A percentile compares a stretch with the other conserved stretches of the same genome.
Evolutionary conservation across 176 grass and related monocot species (phyloP).

Genomic region (Carex cristatella): DNA sequence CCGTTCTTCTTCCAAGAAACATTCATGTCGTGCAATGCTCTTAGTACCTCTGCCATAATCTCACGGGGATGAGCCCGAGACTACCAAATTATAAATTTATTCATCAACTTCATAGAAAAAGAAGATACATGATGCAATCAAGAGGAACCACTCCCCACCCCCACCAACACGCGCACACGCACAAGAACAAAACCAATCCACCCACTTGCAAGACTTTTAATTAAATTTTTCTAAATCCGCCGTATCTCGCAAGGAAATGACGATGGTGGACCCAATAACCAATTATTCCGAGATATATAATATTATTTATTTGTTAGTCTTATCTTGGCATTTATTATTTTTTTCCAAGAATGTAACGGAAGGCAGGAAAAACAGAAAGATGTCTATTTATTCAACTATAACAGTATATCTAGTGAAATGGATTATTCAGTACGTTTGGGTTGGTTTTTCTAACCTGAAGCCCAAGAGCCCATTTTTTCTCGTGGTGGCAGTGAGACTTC

Average conservation of each 20-base stretch:
- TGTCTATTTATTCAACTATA: neutral
- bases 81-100: slow-evolving; percentile 35
- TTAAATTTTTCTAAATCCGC: too few species aligned
- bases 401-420: neutral
- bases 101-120: neutral
- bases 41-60: slow-evolving; percentile 90
- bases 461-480: slow-evolving; percentile 99
- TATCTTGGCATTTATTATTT: neutral
- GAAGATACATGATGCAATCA: neutral
- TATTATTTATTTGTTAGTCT: neutral
- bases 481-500: slow-evolving; percentile 41
- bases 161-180: too few species aligned
- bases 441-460: slow-evolving; percentile 64
- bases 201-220: neutral
- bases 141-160: neutral
- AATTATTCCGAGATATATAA: neutral
- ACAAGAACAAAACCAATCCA: neutral
- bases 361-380: neutral
- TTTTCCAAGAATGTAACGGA: neutral
- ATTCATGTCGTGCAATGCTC: slow-evolving; percentile 85
- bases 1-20: slow-evolving; percentile 95
- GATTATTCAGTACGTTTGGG: slow-evolving; percentile 17
- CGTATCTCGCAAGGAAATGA: neutral
- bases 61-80: slow-evolving; percentile 85
- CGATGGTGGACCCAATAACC: neutral